Evolutionary conservation across 257 asterid genomes (phyloP).

Genomic region (Solanum neorickii): DNA sequence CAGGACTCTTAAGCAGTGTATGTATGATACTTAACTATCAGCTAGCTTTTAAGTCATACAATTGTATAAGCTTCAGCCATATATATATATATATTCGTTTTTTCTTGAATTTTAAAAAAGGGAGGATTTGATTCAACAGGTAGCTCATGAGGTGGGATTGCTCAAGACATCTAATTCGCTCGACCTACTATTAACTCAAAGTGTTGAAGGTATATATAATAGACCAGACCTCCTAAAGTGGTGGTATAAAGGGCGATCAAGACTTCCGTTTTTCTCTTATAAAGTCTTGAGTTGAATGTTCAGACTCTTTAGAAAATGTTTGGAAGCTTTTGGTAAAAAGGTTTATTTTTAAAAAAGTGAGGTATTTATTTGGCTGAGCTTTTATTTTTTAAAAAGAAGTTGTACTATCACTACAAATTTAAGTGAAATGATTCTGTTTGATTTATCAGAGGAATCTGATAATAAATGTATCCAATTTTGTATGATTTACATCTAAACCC

Average conservation of each 20-base stretch:
- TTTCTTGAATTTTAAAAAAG: not conserved
- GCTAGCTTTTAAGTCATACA: not conserved
- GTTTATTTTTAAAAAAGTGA: not conserved
- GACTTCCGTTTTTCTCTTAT: not conserved
- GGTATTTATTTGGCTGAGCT: not conserved
- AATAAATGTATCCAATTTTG: not conserved
- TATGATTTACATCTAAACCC: not conserved
- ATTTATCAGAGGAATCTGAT: not conserved
- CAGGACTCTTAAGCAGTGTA: not conserved
- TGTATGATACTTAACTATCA: not conserved
- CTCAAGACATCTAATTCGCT: not conserved
- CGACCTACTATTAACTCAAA: not conserved
- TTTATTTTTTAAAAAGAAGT: not conserved
- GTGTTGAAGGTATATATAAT: not conserved
- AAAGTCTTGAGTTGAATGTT: not conserved
- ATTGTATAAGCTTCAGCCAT: not conserved
- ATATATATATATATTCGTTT: not conserved
- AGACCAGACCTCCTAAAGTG: not conserved
- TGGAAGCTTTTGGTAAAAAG: not conserved
- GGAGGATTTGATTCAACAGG: not conserved
- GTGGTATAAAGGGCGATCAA: not conserved
- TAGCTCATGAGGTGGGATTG: not conserved
- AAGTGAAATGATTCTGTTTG: not conserved
- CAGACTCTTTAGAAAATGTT: not conserved
- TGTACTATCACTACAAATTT: not conserved